These are phyloP conservation scores for Tilletia horrida DNA, from an alignment of 1,284 basidiomycete species.

Conservation along the genomic window DNA sequence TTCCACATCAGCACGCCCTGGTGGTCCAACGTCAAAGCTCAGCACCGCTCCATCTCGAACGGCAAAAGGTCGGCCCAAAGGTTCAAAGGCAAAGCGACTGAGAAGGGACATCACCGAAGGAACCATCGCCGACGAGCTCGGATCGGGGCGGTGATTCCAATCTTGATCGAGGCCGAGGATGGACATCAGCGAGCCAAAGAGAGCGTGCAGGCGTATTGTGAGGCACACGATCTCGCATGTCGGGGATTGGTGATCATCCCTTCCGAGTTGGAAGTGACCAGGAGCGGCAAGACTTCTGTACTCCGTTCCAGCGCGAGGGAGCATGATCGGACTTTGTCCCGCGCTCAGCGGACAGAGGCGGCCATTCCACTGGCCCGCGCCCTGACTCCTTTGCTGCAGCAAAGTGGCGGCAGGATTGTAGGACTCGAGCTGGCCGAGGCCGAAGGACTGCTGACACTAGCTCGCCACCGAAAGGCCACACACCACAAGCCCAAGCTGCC, in stretches of 20 bases:
- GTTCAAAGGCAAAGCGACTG: background rate
- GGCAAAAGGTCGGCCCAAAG: background rate
- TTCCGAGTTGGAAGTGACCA: background rate
- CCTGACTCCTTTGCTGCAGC: background rate
- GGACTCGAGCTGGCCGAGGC: background rate
- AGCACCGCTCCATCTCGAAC: background rate
- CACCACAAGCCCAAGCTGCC: background rate
- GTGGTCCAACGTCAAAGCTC: background rate
- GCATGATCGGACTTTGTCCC: too few species aligned
- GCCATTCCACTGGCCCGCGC: background rate
- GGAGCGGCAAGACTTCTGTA: background rate
- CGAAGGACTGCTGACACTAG: background rate
- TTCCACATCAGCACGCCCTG: slow-evolving; percentile 9
- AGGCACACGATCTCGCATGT: background rate
- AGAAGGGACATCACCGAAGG: background rate
- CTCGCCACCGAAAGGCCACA: background rate
- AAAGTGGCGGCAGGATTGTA: background rate
- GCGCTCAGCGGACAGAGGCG: background rate
- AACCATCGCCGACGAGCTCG: background rate
- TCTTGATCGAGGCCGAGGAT: background rate
- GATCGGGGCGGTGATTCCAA: slow-evolving; percentile 1
- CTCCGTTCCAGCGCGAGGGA: too few species aligned
- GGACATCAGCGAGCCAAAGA: background rate
- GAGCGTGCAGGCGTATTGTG: slow-evolving; percentile 5
- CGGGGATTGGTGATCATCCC: background rate